A percentile compares a stretch with the other conserved stretches of the same genome.
Conservation (phyloP, 352 stramenopile genomes). For the Globisporangium takayamanum region DNA sequence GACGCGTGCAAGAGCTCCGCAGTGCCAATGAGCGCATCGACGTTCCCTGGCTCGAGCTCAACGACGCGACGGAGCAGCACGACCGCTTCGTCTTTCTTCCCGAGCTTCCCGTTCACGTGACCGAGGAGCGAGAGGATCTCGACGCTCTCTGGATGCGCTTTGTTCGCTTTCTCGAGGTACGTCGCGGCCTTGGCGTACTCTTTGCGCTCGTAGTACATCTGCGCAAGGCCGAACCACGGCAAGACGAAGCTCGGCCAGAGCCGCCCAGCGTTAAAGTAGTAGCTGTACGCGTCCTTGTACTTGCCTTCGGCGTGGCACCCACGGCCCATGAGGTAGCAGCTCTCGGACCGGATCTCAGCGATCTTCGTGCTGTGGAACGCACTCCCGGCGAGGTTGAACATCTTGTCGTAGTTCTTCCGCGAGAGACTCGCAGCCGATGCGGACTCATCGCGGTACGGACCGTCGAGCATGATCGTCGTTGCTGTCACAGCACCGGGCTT, state of each 20-base stretch:
- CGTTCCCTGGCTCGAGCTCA: conserved; percentile 79
- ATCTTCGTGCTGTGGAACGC: conserved; percentile 88
- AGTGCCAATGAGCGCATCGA: conserved; percentile 77
- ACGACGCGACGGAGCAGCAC: conserved; percentile 75
- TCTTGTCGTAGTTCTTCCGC: conserved; percentile 89
- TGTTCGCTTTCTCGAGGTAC: conserved; percentile 87
- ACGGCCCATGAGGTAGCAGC: conserved; percentile 94
- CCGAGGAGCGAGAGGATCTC: conserved; percentile 78
- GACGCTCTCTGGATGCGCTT: conserved; percentile 84
- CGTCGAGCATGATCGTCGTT: conserved; percentile 64
- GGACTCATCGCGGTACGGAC: conserved; percentile 75
- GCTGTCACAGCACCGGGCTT: conserved; percentile 55
- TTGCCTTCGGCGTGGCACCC: conserved; percentile 93
- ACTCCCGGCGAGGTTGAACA: conserved; percentile 84
- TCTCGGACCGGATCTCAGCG: conserved; percentile 92
- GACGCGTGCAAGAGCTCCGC: conserved; percentile 76
- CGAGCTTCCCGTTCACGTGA: conserved; percentile 76
- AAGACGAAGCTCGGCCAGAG: conserved; percentile 85
- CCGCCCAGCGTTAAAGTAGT: conserved; percentile 93
- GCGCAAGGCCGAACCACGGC: conserved; percentile 80
- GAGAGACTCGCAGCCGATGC: conserved; percentile 49
- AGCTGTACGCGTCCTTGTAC: conserved; percentile 94
- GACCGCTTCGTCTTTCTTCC: conserved; percentile 78
- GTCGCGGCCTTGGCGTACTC: conserved; percentile 75
- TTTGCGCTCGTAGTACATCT: conserved; percentile 89